These are phyloP conservation scores for Tuber magnatum DNA, from an alignment of 495 filamentous ascomycete species.

Conservation along the genomic window DNA sequence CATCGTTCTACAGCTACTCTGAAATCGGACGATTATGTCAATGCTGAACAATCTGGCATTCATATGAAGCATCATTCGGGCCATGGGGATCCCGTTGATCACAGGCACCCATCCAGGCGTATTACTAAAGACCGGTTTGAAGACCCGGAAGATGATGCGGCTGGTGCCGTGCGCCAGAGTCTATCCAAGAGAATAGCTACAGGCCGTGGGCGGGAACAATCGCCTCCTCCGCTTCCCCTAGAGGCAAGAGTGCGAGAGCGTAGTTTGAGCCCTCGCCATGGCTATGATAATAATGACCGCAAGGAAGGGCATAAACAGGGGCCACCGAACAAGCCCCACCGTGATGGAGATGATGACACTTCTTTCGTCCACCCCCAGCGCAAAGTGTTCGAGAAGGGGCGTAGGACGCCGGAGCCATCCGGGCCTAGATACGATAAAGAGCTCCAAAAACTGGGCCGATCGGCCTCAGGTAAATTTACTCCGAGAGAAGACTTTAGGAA, in stretches of 20 bases:
- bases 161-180: slow-evolving; percentile 34
- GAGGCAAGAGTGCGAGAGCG: slow-evolving; percentile 32
- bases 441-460: slow-evolving; percentile 28
- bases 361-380: slow-evolving; percentile 20
- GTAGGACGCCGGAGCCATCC: slow-evolving; percentile 33
- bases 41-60: slow-evolving; percentile 29
- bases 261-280: slow-evolving; percentile 24
- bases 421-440: slow-evolving; percentile 30
- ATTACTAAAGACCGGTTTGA: slow-evolving; percentile 35
- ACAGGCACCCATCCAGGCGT: slow-evolving; percentile 33
- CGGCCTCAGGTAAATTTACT: slow-evolving; percentile 26
- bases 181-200: slow-evolving; percentile 38
- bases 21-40: slow-evolving; percentile 36
- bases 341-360: slow-evolving; percentile 15
- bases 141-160: slow-evolving; percentile 32
- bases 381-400: slow-evolving; percentile 32
- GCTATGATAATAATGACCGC: slow-evolving; percentile 31
- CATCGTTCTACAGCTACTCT: slow-evolving; percentile 18
- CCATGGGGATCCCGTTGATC: slow-evolving; percentile 32
- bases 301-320: slow-evolving; percentile 34
- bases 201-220: slow-evolving; percentile 31
- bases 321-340: slow-evolving; percentile 28
- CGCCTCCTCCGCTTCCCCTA: slow-evolving; percentile 29
- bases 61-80: slow-evolving; percentile 35
- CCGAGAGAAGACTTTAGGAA: slow-evolving; percentile 37